Evolutionary conservation across 2,329 filamentous ascomycete genomes (phyloP).

Genomic region (Stenocarpella maydis): DNA sequence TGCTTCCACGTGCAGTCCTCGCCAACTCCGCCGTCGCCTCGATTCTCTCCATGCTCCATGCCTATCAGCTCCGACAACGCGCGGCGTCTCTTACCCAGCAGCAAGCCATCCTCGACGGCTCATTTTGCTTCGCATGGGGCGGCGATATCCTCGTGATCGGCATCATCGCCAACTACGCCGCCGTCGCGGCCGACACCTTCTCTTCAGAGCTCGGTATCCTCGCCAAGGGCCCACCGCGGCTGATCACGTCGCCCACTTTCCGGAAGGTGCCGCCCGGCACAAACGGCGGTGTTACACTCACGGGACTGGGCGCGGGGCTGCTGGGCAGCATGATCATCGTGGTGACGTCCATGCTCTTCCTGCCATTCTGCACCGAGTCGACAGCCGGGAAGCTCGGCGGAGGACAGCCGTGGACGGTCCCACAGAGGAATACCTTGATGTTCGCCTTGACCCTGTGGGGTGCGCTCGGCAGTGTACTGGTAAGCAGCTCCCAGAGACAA

Average conservation of each 20-base stretch:
- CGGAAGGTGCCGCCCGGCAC: constrained; percentile 87
- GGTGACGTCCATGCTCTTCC: constrained; percentile 68
- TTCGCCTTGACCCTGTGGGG: constrained; percentile 76
- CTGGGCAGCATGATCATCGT: constrained; percentile 78
- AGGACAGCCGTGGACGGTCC: constrained; percentile 57
- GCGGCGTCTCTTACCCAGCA: constrained; percentile 43
- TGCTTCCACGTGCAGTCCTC: constrained; percentile 59
- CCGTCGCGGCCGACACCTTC: constrained; percentile 92
- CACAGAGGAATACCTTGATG: constrained; percentile 57
- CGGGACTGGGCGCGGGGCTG: constrained; percentile 77
- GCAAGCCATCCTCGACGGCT: constrained; percentile 45
- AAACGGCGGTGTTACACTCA: constrained; percentile 86
- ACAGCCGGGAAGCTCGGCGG: constrained; percentile 50
- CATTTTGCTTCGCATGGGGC: constrained; percentile 65
- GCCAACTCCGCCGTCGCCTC: constrained; percentile 87
- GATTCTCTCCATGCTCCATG: constrained; percentile 66
- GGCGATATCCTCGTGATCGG: constrained; percentile 71
- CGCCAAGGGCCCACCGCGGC: constrained; percentile 75
- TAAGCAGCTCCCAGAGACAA: too few relatives aligned
- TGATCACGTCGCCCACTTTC: constrained; percentile 83
- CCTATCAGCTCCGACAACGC: constrained; percentile 64
- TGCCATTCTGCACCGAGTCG: constrained; percentile 71
- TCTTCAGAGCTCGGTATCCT: constrained; percentile 95
- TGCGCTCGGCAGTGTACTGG: constrained; percentile 78
- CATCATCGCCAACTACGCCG: constrained; percentile 85